Conservation (phyloP, 306 rosid genomes). For the Quercus alba region DNA sequence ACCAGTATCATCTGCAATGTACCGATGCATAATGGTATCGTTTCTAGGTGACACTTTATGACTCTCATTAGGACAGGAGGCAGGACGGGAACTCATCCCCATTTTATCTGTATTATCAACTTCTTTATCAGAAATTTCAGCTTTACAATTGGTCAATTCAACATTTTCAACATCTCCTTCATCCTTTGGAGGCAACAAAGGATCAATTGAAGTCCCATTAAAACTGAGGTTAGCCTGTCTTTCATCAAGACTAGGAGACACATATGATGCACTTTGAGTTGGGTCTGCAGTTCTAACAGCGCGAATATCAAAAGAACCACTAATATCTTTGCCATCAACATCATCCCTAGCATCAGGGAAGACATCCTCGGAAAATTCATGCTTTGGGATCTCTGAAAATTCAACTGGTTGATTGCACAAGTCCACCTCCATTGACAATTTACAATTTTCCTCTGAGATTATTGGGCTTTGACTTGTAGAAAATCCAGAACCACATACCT, state of each 20-base stretch:
- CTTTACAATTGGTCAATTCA: slow-evolving; percentile 10
- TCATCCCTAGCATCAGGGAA: slow-evolving; percentile 24
- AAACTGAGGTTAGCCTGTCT: slow-evolving; percentile 33
- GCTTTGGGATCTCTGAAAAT: slow-evolving; percentile 21
- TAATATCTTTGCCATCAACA: slow-evolving; percentile 28
- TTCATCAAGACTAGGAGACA: slow-evolving; percentile 32
- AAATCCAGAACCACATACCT: slow-evolving; percentile 23
- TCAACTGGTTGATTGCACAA: slow-evolving; percentile 26
- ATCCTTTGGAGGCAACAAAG: slow-evolving; percentile 26
- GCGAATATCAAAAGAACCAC: slow-evolving; percentile 29
- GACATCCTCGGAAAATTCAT: slow-evolving; percentile 29
- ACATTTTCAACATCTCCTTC: slow-evolving; percentile 24
- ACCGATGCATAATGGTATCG: slow-evolving; percentile 24
- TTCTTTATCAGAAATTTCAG: slow-evolving; percentile 31
- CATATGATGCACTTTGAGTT: slow-evolving; percentile 21
- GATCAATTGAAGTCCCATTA: slow-evolving; percentile 32
- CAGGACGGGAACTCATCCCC: slow-evolving; percentile 26
- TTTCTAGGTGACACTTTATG: slow-evolving; percentile 33
- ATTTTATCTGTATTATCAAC: slow-evolving; percentile 33
- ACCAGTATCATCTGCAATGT: slow-evolving; percentile 20
- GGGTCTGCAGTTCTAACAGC: slow-evolving; percentile 29
- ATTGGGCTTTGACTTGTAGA: slow-evolving; percentile 35
- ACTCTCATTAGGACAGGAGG: slow-evolving; percentile 8
- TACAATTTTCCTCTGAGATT: slow-evolving; percentile 27
- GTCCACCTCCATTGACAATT: slow-evolving; percentile 31